These are phyloP conservation scores for Dactylellina drechsleri DNA, from an alignment of 2,329 filamentous ascomycete genomes.

Conservation along the genomic window DNA sequence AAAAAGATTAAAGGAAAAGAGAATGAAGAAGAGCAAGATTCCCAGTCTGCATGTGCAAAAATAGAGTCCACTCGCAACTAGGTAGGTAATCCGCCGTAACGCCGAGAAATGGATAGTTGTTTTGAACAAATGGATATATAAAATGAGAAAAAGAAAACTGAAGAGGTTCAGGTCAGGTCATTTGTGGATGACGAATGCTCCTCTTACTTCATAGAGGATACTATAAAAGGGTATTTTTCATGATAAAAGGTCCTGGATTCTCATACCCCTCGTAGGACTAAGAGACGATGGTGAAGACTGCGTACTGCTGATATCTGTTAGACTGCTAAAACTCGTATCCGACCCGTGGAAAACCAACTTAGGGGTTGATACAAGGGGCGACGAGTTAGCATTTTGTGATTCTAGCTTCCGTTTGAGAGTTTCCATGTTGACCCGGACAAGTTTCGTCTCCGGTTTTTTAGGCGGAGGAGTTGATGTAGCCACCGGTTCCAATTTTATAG, in stretches of 20 bases:
- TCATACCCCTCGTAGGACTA: slow-evolving; percentile 39
- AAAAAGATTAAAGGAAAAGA: slow-evolving; percentile 26
- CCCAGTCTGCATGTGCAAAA: not conserved
- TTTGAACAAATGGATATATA: not conserved
- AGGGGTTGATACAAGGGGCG: slow-evolving; percentile 17
- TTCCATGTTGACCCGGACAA: slow-evolving; percentile 39
- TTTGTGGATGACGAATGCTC: not conserved
- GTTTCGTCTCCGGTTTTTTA: slow-evolving; percentile 16
- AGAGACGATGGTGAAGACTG: slow-evolving; percentile 23
- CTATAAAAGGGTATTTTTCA: slow-evolving; percentile 1
- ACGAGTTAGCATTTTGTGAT: slow-evolving; percentile 4
- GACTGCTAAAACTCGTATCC: slow-evolving; percentile 48
- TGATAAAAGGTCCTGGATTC: slow-evolving; percentile 37
- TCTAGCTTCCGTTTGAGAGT: slow-evolving; percentile 39
- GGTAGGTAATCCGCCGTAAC: slow-evolving; percentile 8
- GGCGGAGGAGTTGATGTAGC: slow-evolving; percentile 7
- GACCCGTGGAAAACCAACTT: slow-evolving; percentile 47
- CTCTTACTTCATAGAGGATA: too few relatives aligned
- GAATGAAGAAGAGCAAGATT: slow-evolving; percentile 3
- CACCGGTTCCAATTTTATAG: not conserved
- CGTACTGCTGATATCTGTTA: slow-evolving; percentile 34
- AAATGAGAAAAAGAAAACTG: not conserved
- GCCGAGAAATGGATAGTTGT: slow-evolving; percentile 11
- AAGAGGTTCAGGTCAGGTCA: not conserved
- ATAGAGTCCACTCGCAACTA: not conserved